Evolutionary conservation across 2,329 filamentous ascomycete genomes (phyloP), one percentile per base, ranked within the genome.

Genomic region (Gliomastix tumulicola): DNA sequence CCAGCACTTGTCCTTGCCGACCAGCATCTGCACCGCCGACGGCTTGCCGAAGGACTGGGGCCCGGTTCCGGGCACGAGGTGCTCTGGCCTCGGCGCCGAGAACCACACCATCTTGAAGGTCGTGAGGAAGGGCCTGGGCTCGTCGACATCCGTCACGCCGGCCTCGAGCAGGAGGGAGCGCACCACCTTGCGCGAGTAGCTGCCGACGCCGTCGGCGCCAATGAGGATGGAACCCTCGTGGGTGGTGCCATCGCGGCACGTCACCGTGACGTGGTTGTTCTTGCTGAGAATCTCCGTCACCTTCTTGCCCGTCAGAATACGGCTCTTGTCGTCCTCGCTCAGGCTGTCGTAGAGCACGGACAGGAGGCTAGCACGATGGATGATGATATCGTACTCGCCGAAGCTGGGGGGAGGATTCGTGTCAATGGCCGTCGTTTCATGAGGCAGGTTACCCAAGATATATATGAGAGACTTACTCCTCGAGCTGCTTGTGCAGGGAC

Each of bases 51-150:
- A 21, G n/a, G 10, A 8, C 32, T 34, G 18, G 27, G 13, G 17
- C 7, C 13, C 17, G 7, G 7, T 30, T 13, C 27, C 27, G 7
- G 13, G 13, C 7, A 7, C 13, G 27, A 30, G 27, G 27, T n/a
- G n/a, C n/a, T n/a, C n/a, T 16, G 27, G 13, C 7, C n/a, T 7
- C 27, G 27, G 17, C 17, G 39, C 45, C 0, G 55, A 54, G 21
- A 59, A 46, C 57, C 59, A 63, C 30, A 63, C 41, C 8, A 43
- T 51, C 18, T 51, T 42, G 43, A 55, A 63, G 2, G 43, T 49
- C 1, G 54, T 49, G n/a, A 54, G 35, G 32, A 49, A 62, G 4
- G 58, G 55, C 4, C 47, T 40, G 32, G 54, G 49, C 0, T 48
- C 44, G 35, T 59, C 50, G 6, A 48, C 33, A 6, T 21, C 27